phyloP scores from a whole-genome alignment of 1,139 yeast genomes.

The Pichiaceae sp. region DNA sequence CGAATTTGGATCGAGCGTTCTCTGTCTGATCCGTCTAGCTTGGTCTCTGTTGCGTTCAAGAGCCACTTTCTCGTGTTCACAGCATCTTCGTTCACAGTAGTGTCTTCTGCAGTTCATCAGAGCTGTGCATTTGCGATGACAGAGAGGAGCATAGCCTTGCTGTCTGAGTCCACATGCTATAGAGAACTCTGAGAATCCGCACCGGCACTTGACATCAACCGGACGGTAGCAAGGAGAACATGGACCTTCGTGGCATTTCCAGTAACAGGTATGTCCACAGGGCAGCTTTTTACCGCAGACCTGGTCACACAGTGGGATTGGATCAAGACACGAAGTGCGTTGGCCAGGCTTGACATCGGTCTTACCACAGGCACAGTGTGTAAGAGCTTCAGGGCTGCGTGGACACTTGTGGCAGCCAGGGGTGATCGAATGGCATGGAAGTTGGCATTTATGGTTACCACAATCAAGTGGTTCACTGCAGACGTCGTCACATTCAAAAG shows the following conservation, averaged over 20 bases:
- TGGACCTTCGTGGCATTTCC: slow-evolving; percentile 65
- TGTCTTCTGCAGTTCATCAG: slow-evolving; percentile 77
- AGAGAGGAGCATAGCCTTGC: slow-evolving; percentile 46
- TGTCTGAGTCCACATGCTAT: slow-evolving; percentile 59
- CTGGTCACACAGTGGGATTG: slow-evolving; percentile 65
- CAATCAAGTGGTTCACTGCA: slow-evolving; percentile 55
- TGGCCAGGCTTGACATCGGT: slow-evolving; percentile 34
- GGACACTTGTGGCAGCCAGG: slow-evolving; percentile 43
- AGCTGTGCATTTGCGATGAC: slow-evolving; percentile 72
- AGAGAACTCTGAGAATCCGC: slow-evolving; percentile 40
- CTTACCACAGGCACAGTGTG: slow-evolving; percentile 75
- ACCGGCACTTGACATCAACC: slow-evolving; percentile 40
- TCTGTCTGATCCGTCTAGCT: slow-evolving; percentile 37
- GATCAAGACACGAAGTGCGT: slow-evolving; percentile 51
- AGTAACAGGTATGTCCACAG: slow-evolving; percentile 70
- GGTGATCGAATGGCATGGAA: slow-evolving; percentile 47
- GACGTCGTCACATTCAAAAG: slow-evolving; percentile 45
- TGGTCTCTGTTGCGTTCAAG: slow-evolving; percentile 50
- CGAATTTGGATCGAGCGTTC: slow-evolving; percentile 22
- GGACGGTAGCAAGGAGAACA: slow-evolving; percentile 57
- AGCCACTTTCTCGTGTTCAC: slow-evolving; percentile 59
- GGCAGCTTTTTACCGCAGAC: slow-evolving; percentile 52
- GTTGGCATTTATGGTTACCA: slow-evolving; percentile 51
- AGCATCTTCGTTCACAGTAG: slow-evolving; percentile 62
- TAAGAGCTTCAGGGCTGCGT: slow-evolving; percentile 47